Evolutionary conservation across 192 early-diverging fungal genomes (phyloP).

Genomic region (Coemansia sp.): DNA sequence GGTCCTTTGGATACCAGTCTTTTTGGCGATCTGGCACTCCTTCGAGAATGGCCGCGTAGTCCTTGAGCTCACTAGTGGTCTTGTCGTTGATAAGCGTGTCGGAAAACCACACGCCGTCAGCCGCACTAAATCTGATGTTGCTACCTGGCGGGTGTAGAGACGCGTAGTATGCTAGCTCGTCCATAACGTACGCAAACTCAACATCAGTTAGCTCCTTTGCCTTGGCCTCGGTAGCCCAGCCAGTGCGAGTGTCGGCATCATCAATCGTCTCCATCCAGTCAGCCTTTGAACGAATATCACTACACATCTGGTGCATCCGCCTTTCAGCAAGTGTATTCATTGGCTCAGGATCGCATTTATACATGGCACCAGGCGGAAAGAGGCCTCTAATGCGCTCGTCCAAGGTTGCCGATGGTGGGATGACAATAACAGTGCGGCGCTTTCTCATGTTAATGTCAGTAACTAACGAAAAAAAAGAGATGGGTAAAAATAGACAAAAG

Average conservation of each 20-base stretch:
- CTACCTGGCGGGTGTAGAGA: not conserved
- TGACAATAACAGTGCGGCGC: not conserved
- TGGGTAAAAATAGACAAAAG: not conserved
- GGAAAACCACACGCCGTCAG: not conserved
- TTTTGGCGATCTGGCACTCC: not conserved
- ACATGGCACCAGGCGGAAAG: not conserved
- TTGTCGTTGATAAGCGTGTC: slow-evolving; percentile 21
- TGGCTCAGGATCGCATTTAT: not conserved
- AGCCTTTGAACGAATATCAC: no score
- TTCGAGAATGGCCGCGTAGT: not conserved
- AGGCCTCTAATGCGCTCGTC: not conserved
- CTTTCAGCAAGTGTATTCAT: not conserved
- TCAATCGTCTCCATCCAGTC: no score
- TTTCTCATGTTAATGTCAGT: not conserved
- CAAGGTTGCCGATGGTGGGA: not conserved
- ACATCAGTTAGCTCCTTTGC: slow-evolving; percentile 8
- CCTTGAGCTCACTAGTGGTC: not conserved
- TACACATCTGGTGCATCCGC: not conserved
- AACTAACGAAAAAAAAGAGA: not conserved
- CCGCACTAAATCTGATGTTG: no score
- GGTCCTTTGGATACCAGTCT: no score
- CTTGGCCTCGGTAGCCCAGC: no score
- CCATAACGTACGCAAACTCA: slow-evolving; percentile 17
- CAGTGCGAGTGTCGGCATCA: no score
- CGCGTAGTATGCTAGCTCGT: slow-evolving; percentile 31